Evolutionary conservation across 306 rosid genomes (phyloP).

Genomic region (Rosa lucieae): DNA sequence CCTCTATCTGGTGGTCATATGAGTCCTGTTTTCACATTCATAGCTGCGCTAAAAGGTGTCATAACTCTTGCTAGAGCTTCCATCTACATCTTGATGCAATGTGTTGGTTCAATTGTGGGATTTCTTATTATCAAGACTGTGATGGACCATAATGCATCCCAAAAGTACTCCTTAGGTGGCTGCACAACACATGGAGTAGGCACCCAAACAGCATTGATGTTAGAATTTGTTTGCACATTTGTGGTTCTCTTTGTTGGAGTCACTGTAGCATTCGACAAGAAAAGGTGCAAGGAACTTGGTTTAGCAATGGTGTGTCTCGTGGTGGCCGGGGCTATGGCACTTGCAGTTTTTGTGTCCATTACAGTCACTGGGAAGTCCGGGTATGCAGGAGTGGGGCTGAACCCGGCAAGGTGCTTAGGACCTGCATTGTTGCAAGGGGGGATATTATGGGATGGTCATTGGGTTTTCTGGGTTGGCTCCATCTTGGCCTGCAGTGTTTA

Average conservation of each 20-base stretch:
- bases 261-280: slow-evolving; percentile 62
- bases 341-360: slow-evolving; percentile 63
- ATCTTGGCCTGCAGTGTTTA: slow-evolving; percentile 56
- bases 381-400: slow-evolving; percentile 69
- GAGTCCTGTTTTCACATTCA: slow-evolving; percentile 63
- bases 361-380: slow-evolving; percentile 51
- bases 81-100: slow-evolving; percentile 50
- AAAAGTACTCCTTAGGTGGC: slow-evolving; percentile 60
- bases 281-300: slow-evolving; percentile 52
- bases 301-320: slow-evolving; percentile 51
- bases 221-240: slow-evolving; percentile 68
- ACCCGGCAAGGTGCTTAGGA: slow-evolving; percentile 76
- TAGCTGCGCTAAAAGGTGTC: slow-evolving; percentile 45
- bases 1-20: slow-evolving; percentile 78
- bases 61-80: slow-evolving; percentile 41
- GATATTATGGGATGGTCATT: slow-evolving; percentile 66
- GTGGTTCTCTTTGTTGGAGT: slow-evolving; percentile 67
- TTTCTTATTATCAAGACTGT: slow-evolving; percentile 48
- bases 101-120: slow-evolving; percentile 58
- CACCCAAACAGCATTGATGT: slow-evolving; percentile 38
- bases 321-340: slow-evolving; percentile 54
- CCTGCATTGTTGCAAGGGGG: slow-evolving; percentile 60
- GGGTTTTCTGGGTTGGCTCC: slow-evolving; percentile 86
- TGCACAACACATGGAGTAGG: slow-evolving; percentile 38
- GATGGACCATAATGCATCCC: slow-evolving; percentile 36